Evolutionary conservation across 371 early-diverging fungal species (phyloP), one percentile per base, ranked within the genome.

Genomic region (Scutellospora calospora): DNA sequence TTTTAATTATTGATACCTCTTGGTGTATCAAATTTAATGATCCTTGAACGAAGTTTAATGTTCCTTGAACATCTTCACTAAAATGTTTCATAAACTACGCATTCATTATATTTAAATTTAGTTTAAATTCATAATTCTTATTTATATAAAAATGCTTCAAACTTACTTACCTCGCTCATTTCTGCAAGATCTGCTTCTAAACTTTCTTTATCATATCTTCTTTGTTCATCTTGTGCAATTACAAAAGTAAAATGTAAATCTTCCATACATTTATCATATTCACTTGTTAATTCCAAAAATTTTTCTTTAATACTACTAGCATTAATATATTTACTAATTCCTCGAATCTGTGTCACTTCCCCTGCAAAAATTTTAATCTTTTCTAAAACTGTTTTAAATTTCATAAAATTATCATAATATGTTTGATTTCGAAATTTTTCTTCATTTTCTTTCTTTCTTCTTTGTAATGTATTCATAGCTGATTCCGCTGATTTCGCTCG

Each of bases 401-500:
- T 25, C 16, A 62, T 18, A 77, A 77, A 77, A 14, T 31, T 5
- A 22, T 49, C 14, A 57, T 77, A 77, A 77, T 77, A 77, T n/a
- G 0, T n/a, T 5, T 77, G 31, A 41, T 63, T 8, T 25, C 31
- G 60, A 49, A 77, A 63, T 35, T 22, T 45, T 25, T 77, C 29
- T 51, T 62, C 77, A 31, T 77, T 77, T n/a, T 63, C 63, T 27
- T 77, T 33, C 18, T 63, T 35, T 27, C 77, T 22, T 38, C 77
- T 60, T 11, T 77, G 38, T 41, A 77, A 51, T 8, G 51, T n/a
- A 29, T 62, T 77, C 4, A 77, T 41, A n/a, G 77, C 62, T 9
- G 16, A 12, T 49, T 77, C 54, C 2, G 63, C 77, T 27, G 31
- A 8, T 49, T 62, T 29, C 6, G 63, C 77, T 25, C 77, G 62